Percentiles rank a stretch among this genome's conserved stretches.
Evolutionary conservation across 345 rosid genomes (phyloP).

Genomic region (Capsella bursapastoris): DNA sequence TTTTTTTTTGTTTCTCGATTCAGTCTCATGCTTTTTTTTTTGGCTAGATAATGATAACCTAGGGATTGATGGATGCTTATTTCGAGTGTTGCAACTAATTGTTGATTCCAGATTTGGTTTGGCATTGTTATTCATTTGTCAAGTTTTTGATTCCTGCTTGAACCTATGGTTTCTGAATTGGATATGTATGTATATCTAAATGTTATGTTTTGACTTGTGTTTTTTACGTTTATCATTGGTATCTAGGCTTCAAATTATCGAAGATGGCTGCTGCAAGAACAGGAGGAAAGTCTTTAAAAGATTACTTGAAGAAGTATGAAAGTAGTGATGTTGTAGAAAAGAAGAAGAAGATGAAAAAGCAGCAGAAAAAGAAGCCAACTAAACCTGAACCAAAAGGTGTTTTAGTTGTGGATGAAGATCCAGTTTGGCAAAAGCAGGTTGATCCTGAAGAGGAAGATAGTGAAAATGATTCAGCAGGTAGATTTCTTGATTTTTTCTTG

Average conservation of each 20-base stretch:
- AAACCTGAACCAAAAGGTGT: constrained; percentile 57
- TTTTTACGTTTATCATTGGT: background rate
- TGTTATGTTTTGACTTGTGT: constrained; percentile 18
- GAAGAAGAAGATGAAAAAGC: constrained; percentile 71
- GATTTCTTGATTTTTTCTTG: background rate
- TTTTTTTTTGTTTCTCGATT: constrained; percentile 3
- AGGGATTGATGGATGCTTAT: constrained; percentile 1
- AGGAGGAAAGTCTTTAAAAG: constrained; percentile 60
- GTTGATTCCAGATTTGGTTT: constrained; percentile 1
- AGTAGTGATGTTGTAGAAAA: constrained; percentile 56
- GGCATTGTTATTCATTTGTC: constrained; percentile 9
- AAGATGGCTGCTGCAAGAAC: constrained; percentile 51
- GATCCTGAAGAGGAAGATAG: constrained; percentile 61
- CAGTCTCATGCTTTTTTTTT: background rate
- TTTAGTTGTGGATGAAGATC: constrained; percentile 86
- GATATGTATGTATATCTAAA: background rate
- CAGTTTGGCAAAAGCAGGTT: constrained; percentile 86
- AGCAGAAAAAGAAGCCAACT: constrained; percentile 58
- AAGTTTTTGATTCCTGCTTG: background rate
- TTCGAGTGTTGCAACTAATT: background rate
- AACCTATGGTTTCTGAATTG: background rate
- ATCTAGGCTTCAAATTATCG: background rate
- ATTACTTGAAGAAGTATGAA: constrained; percentile 77
- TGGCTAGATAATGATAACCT: background rate
- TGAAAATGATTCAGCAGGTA: constrained; percentile 77